These are phyloP conservation scores for Calonectria fujianensis DNA, from an alignment of 2,329 filamentous ascomycete species.

Conservation along the genomic window DNA sequence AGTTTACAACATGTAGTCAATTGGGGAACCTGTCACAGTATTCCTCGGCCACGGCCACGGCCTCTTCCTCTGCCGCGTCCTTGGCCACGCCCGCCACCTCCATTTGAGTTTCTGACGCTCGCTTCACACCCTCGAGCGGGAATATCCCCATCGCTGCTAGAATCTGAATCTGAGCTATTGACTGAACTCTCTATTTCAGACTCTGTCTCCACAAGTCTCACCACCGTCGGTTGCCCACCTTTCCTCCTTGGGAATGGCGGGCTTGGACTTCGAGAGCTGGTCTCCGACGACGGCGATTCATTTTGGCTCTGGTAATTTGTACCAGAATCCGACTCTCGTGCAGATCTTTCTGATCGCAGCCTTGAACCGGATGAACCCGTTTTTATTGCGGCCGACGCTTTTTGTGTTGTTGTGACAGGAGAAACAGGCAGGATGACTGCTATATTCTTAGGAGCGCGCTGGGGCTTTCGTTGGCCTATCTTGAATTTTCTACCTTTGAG, in stretches of 20 bases:
- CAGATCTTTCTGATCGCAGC: background rate
- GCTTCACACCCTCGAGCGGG: constrained; percentile 45
- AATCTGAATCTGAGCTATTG: constrained; percentile 44
- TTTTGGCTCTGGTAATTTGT: constrained; percentile 3
- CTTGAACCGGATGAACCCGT: background rate
- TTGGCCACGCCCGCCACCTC: constrained; percentile 41
- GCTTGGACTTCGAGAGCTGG: constrained; percentile 45
- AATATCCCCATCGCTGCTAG: constrained; percentile 51
- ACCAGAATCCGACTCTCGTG: constrained; percentile 16
- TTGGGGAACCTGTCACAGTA: background rate
- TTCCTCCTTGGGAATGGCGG: constrained; percentile 33
- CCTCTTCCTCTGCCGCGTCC: constrained; percentile 44
- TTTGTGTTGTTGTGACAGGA: constrained; percentile 14
- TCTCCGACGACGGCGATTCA: constrained; percentile 29
- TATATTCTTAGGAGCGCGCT: constrained; percentile 25
- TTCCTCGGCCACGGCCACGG: constrained; percentile 27
- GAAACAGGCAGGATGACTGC: constrained; percentile 32
- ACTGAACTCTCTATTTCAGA: constrained; percentile 45
- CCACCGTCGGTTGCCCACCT: constrained; percentile 47
- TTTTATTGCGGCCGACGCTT: constrained; percentile 8
- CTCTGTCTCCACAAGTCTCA: constrained; percentile 53
- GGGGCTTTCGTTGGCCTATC: constrained; percentile 64
- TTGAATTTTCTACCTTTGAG: constrained; percentile 72
- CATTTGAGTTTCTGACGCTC: constrained; percentile 35
- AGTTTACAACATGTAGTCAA: background rate